These are phyloP conservation scores for Apiospora arundinis DNA, from an alignment of 2,329 filamentous ascomycete genomes.

Conservation along the genomic window DNA sequence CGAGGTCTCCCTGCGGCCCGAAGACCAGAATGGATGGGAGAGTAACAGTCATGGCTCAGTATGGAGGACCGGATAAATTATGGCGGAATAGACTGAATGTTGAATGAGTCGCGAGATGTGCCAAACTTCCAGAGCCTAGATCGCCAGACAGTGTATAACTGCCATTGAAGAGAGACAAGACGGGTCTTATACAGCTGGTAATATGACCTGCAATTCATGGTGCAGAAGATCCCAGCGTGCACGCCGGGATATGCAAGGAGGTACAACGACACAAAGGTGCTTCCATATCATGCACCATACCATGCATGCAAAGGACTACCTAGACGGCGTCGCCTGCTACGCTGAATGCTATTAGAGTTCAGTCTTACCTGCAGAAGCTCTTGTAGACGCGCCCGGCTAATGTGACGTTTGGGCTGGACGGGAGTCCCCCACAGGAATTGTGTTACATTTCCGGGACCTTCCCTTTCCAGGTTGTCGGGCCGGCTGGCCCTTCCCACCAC, in stretches of 20 bases:
- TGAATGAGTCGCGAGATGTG: not conserved
- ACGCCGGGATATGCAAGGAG: not conserved
- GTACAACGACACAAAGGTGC: not conserved
- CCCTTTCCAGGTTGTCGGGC: not conserved
- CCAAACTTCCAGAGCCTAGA: not conserved
- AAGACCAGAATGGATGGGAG: slow-evolving; percentile 29
- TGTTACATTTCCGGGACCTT: not conserved
- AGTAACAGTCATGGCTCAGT: not conserved
- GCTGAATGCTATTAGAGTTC: not conserved
- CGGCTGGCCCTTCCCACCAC: not conserved
- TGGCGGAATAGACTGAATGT: not conserved
- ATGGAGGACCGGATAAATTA: not conserved
- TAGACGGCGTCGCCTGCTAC: not conserved
- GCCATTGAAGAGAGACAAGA: too few species aligned
- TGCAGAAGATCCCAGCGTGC: not conserved
- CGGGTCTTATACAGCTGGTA: not conserved
- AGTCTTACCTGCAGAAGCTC: not conserved
- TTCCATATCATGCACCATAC: not conserved
- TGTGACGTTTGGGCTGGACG: not conserved
- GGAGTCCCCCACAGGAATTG: not conserved
- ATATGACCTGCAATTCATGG: not conserved
- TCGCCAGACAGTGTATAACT: too few species aligned
- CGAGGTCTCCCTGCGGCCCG: slow-evolving; percentile 27
- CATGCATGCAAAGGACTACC: not conserved
- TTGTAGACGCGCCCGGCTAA: not conserved